Base-by-base conservation (phyloP, 176 grass and related monocot genomes). In the Rhynchospora tenuis region DNA sequence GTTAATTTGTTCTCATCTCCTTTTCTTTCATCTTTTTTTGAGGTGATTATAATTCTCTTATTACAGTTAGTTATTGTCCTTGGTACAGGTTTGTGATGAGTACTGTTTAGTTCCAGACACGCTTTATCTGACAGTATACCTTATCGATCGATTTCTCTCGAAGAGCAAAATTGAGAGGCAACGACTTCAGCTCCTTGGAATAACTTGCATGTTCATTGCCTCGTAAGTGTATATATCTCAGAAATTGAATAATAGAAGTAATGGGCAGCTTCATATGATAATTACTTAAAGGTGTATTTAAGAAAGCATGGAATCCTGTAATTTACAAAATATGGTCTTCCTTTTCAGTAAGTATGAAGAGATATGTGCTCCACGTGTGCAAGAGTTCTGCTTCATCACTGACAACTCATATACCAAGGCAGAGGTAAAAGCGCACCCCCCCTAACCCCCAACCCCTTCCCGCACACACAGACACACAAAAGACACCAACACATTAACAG, bases 131-230 rank as follows among this genome's bases (percentile, higher is more conserved):
- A 88, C 96, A 64, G 91, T 98, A 51, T 74, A 93, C 83, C 75
- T 98, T 59, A 93, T 98, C 11, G 93, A 95, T 20, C 84, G 57
- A 46, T 93, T 90, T 91, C 91, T 98, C 27, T 98, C 96, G 42
- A 82, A 42, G 19, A 91, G 80, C 38, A 93, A 82, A 85, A 95
- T 98, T 20, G 84, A 98, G 84, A 91, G 76, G 22, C 86, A 87
- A 68, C 89, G 78, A 68, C 69, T 98, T 14, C 96, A 98, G 76
- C 89, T 98, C 59, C 89, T 98, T 81, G 96, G 96, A 81, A 86
- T 98, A 84, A 93, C 96, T 15, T 90, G 91, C 85, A 91, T 98
- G 96, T 64, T 98, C 69, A 93, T 98, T 87, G 96, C 96, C 42
- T 95, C 93, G 96, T 98, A 93, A 95, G 87, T 88, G 65, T 7